phyloP scores from a whole-genome alignment of 345 rosid genomes.

The Corchorus olitorius region DNA sequence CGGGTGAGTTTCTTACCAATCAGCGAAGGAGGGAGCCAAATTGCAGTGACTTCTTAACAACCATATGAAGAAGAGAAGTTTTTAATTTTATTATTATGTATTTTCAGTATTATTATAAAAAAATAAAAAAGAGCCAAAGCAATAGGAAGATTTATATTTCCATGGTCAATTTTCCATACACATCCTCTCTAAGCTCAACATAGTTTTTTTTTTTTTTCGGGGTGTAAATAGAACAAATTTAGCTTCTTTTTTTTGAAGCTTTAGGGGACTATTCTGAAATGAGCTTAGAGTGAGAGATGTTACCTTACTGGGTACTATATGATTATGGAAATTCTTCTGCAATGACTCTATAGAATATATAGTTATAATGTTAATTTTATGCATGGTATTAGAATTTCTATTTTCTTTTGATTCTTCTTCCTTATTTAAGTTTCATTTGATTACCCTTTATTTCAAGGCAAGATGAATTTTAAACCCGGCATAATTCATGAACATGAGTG shows the following conservation, averaged over 20 bases:
- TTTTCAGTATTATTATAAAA: too few species aligned
- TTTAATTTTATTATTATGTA: too few species aligned
- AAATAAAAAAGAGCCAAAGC: not conserved
- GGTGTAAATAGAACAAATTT: constrained; percentile 17
- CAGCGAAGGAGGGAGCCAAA: constrained; percentile 65
- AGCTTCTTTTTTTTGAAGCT: not conserved
- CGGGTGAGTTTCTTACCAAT: constrained; percentile 77
- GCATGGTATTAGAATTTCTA: too few species aligned
- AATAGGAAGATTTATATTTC: not conserved
- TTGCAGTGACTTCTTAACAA: constrained; percentile 56
- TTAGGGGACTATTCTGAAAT: not conserved
- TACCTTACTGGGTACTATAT: not conserved
- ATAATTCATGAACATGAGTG: too few species aligned
- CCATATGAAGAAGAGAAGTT: not conserved
- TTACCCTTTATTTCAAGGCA: too few species aligned
- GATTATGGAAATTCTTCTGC: not conserved
- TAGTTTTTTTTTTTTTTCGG: not conserved
- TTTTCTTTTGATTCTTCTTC: too few species aligned
- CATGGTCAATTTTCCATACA: not conserved
- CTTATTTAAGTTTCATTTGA: too few species aligned
- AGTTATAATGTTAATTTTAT: too few species aligned
- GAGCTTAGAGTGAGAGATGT: constrained; percentile 23
- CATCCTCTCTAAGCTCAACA: constrained; percentile 17
- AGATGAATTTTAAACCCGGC: too few species aligned
- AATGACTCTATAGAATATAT: not conserved